Conservation (phyloP, 805 yeast genomes). For the Hanseniaspora guilliermondii region DNA sequence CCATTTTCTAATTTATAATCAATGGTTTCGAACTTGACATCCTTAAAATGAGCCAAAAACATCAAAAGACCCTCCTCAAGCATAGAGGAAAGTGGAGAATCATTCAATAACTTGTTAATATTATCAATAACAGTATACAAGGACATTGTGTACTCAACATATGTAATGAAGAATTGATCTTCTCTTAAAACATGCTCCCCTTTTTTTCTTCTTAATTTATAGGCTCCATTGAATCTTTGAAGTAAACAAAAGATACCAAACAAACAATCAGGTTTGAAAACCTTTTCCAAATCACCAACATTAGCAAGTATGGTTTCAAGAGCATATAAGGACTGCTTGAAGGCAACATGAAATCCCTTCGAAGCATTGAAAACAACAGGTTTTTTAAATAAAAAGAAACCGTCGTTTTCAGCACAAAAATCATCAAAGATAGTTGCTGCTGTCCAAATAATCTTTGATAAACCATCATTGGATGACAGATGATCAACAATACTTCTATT, state of each 20-base stretch:
- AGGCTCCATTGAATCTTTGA: conserved; percentile 45
- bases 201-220: conserved; percentile 42
- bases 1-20: conserved; percentile 21
- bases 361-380: conserved; percentile 27
- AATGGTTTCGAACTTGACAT: conserved; percentile 3
- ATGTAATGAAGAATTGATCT: conserved; percentile 37
- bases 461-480: not conserved
- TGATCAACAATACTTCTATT: conserved; percentile 30
- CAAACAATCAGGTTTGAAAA: conserved; percentile 31
- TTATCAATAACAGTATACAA: conserved; percentile 33
- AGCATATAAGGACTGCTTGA: conserved; percentile 28
- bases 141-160: conserved; percentile 38
- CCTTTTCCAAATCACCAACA: conserved; percentile 22
- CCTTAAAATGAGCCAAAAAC: conserved; percentile 26
- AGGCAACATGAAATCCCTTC: conserved; percentile 26
- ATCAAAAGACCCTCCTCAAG: conserved; percentile 28
- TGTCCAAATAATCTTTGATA: conserved; percentile 33
- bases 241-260: conserved; percentile 36
- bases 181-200: conserved; percentile 63
- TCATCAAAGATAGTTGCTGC: conserved; percentile 34
- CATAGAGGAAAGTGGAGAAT: not conserved
- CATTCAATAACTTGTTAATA: conserved; percentile 23
- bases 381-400: conserved; percentile 27
- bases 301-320: conserved; percentile 29
- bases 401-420: conserved; percentile 30